Percentiles rank a stretch among this genome's conserved stretches.
These are phyloP conservation scores for Halenospora varia DNA, from an alignment of 495 filamentous ascomycete genomes.

Conservation along the genomic window DNA sequence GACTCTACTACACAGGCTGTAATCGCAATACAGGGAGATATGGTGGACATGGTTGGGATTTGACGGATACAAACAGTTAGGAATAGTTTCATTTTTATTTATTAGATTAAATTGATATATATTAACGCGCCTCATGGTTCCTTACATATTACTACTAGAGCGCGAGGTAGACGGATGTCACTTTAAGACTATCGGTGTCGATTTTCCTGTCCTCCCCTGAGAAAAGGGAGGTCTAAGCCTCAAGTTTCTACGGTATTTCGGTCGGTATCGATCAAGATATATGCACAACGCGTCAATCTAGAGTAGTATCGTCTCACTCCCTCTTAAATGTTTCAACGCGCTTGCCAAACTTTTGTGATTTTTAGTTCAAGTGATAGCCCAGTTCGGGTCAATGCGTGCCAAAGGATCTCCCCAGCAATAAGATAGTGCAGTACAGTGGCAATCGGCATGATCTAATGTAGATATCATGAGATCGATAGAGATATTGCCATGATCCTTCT, in stretches of 20 bases:
- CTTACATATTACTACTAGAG: too few relatives aligned
- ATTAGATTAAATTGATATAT: not conserved
- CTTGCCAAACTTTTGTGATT: too few relatives aligned
- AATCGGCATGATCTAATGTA: too few relatives aligned
- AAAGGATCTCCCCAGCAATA: too few relatives aligned
- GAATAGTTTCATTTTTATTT: not conserved
- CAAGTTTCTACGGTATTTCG: not conserved
- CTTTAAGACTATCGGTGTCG: not conserved
- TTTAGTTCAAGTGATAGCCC: too few relatives aligned
- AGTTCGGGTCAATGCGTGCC: too few relatives aligned
- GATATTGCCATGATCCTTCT: too few relatives aligned
- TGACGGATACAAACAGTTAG: not conserved
- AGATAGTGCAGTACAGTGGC: too few relatives aligned
- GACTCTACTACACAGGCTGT: conserved; percentile 1
- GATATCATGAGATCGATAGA: too few relatives aligned
- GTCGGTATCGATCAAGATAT: not conserved
- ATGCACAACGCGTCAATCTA: not conserved
- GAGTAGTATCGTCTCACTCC: too few relatives aligned
- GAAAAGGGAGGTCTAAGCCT: not conserved
- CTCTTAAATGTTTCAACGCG: too few relatives aligned
- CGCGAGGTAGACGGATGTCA: not conserved
- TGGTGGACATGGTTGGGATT: not conserved
- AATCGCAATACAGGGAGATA: conserved; percentile 14
- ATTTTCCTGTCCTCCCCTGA: not conserved
- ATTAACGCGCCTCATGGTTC: not conserved